Evolutionary conservation across 1,284 basidiomycete genomes (phyloP), one percentile per base, ranked within the genome.

Genomic region (Austropuccinia psidii): DNA sequence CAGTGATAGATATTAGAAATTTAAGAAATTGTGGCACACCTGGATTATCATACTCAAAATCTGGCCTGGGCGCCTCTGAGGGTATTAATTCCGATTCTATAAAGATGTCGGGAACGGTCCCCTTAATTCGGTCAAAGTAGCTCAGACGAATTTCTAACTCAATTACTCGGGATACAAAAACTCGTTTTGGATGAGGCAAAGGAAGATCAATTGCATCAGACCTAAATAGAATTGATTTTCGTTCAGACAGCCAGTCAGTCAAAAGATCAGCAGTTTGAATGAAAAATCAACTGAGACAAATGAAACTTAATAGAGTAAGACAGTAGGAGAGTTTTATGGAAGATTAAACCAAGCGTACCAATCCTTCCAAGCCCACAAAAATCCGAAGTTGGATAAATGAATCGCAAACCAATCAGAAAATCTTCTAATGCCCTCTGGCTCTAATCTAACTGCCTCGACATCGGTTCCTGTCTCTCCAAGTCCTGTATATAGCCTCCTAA

Each of bases 281-380:
- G 19, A 50, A 24, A 35, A 45, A 13, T 21, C 24, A 39, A 15
- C 4, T 35, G 17, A 13, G 49, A 39, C 3, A 4, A 74, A 11
- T 50, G 37, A 73, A 47, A 37, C 43, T 33, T 49, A n/a, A 50
- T 39, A 6, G 6, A 82, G 15, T 65, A 5, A 21, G 11, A 19
- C 27, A 35, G 39, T 2, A 5, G 43, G 43, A 45, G 11, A 11
- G 11, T 15, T 15, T 7, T 52, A 37, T 29, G 24, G 13, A 41
- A 49, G 62, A 49, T 27, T 11, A 9, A n/a, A n/a, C n/a, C n/a
- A n/a, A n/a, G 11, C 87, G 54, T 76, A 93, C 95, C 96, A 99
- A 85, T 98, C 96, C 79, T 93, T 93, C 96, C 96, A 99, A n/a
- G 94, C 93, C 96, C 96, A 99, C 78, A 89, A 88, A 83, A 98